Evolutionary conservation across 176 grass and related monocot species (phyloP).

Genomic region (Chrysopogon serrulatus): DNA sequence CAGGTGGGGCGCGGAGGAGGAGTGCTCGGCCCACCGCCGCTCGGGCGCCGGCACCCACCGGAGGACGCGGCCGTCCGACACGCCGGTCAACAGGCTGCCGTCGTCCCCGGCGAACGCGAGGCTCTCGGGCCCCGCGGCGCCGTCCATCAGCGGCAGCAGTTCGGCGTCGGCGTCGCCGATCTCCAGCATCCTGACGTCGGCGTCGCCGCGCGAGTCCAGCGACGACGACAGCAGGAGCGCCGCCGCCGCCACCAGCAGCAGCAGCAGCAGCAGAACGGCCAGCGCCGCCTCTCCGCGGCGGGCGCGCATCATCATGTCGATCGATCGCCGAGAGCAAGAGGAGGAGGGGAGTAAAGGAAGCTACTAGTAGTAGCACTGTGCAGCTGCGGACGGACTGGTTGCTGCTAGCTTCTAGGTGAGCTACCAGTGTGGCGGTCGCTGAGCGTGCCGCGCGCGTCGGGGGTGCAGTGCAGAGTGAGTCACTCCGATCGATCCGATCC

Average conservation of each 20-base stretch:
- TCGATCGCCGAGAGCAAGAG: neutral
- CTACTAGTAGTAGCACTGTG: no score
- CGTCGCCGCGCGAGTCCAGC: slow-evolving; percentile 12
- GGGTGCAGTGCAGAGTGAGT: no score
- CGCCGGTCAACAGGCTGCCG: slow-evolving; percentile 43
- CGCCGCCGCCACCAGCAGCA: neutral
- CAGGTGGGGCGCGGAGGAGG: slow-evolving; percentile 36
- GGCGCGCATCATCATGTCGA: neutral
- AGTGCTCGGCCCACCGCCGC: slow-evolving; percentile 37
- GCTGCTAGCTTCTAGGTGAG: no score
- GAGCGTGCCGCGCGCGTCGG: no score
- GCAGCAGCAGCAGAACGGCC: neutral
- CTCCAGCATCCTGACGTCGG: neutral
- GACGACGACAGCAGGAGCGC: slow-evolving; percentile 12
- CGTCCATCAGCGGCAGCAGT: slow-evolving; percentile 25
- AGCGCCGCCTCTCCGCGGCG: neutral
- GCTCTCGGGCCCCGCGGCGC: slow-evolving; percentile 53
- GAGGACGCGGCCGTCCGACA: slow-evolving; percentile 58
- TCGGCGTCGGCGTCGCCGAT: slow-evolving; percentile 12
- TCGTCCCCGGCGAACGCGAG: slow-evolving; percentile 24
- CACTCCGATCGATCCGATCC: no score
- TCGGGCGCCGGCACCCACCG: slow-evolving; percentile 31
- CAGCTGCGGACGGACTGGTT: no score
- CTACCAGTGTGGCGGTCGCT: no score
- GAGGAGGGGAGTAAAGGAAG: no score